phyloP scores from a whole-genome alignment of 2,329 filamentous ascomycete genomes.

The Sclerotinia nivalis region DNA sequence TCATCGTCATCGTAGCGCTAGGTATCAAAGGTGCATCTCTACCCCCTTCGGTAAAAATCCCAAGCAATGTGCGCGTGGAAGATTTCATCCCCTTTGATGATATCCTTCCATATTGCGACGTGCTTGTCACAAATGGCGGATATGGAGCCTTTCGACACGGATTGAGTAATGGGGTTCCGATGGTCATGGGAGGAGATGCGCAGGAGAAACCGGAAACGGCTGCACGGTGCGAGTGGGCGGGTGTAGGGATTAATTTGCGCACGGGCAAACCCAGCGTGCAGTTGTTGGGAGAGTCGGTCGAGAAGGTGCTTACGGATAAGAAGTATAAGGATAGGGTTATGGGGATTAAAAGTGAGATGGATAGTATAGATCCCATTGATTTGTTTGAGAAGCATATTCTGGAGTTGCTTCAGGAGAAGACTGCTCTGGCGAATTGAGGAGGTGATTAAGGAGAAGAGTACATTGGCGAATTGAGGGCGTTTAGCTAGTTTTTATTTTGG shows the following conservation, averaged over 20 bases:
- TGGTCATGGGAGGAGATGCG: slow-evolving; percentile 40
- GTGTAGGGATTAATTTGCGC: neutral
- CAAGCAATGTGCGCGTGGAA: slow-evolving; percentile 39
- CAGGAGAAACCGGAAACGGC: slow-evolving; percentile 42
- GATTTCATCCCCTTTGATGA: slow-evolving; percentile 44
- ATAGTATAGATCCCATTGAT: neutral
- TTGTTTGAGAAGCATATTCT: neutral
- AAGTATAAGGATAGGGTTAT: neutral
- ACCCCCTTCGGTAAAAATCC: slow-evolving; percentile 37
- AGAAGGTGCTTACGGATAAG: neutral
- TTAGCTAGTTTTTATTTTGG: too few relatives aligned
- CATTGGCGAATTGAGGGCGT: neutral
- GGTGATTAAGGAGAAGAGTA: neutral
- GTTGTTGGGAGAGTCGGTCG: neutral
- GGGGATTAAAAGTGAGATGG: slow-evolving; percentile 1
- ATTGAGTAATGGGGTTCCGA: slow-evolving; percentile 40
- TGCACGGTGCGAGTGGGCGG: neutral
- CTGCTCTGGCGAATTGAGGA: neutral
- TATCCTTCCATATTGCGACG: slow-evolving; percentile 41
- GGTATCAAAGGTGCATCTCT: slow-evolving; percentile 34
- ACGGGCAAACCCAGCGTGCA: neutral
- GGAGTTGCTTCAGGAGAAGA: neutral
- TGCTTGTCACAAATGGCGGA: slow-evolving; percentile 43
- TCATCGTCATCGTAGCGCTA: slow-evolving; percentile 41
- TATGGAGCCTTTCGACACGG: slow-evolving; percentile 43